Base-by-base conservation (phyloP, 768 basidiomycete genomes). In the Fistulinella prunicolor region DNA sequence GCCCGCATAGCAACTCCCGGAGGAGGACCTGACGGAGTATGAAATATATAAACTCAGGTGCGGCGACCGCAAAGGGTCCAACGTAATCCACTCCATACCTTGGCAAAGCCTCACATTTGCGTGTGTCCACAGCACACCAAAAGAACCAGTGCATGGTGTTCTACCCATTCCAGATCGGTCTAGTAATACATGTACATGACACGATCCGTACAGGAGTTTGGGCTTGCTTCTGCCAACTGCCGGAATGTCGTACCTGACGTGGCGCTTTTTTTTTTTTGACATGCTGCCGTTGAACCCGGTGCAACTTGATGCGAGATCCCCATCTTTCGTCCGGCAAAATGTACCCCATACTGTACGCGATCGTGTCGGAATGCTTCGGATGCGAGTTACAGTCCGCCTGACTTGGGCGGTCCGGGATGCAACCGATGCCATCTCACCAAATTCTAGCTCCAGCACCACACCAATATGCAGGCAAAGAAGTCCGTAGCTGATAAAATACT, bases 1-100 rank as follows among this genome's bases (percentile, higher is more conserved):
- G 48, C 30, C 43, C 58, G 65, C 65, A 36, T 67, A 65, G 64
- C 64, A 65, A 66, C 64, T 60, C 56, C 55, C 55, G 61, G n/a
- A 23, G 43, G 16, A 49, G 50, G 55, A 46, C 51, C 55, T 52
- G 58, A 14, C 60, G 58, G 52, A 50, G 49, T 45, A n/a, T 34
- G 3, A 46, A 60, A 32, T 34, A 29, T 50, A 30, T 0, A 37
- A 44, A 23, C 54, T 12, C 57, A 45, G 50, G 42, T n/a, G 19
- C 42, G 28, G 34, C 20, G 26, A 24, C 8, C 19, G n/a, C n/a
- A 9, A 3, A 4, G 10, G 0, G 10, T 26, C 13, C 30, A 10
- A 55, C 54, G 49, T 51, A 43, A 55, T 21, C 20, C 29, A n/a
- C n/a, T n/a, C n/a, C n/a, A n/a, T n/a, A n/a, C n/a, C n/a, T n/a